These are phyloP conservation scores for Syzygium aromaticum DNA, from an alignment of 345 rosid species.

Conservation along the genomic window DNA sequence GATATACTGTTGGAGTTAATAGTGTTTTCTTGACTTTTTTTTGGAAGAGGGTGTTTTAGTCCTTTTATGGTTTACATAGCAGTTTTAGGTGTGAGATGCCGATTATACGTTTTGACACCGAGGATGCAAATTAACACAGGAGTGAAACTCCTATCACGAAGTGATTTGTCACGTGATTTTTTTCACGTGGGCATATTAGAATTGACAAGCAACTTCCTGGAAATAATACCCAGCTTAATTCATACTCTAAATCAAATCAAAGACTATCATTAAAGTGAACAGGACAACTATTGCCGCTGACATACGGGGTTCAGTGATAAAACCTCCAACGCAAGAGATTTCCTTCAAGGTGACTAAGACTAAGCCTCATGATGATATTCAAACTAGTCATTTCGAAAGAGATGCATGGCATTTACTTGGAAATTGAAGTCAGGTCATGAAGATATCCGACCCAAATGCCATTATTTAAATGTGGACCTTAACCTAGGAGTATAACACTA, in stretches of 20 bases:
- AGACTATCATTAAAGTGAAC: background rate
- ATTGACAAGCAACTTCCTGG: background rate
- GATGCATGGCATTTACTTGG: background rate
- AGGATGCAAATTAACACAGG: background rate
- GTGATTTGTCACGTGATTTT: background rate
- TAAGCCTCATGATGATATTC: background rate
- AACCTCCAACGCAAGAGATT: background rate
- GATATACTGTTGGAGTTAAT: background rate
- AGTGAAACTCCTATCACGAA: background rate
- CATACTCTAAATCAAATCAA: background rate
- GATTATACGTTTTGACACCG: background rate
- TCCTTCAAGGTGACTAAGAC: background rate
- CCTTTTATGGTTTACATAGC: background rate
- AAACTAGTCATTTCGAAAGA: background rate
- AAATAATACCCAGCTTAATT: background rate
- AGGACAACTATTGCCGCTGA: background rate
- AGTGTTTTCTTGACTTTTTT: background rate
- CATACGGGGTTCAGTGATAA: background rate
- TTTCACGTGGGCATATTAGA: background rate
- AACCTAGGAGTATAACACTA: background rate
- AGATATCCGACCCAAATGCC: background rate
- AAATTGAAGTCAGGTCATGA: background rate
- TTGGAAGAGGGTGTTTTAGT: background rate
- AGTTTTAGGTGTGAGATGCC: background rate
- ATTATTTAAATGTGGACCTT: background rate